Base-by-base conservation (phyloP, 768 basidiomycete species). In the Pleurotus ostreatus region DNA sequence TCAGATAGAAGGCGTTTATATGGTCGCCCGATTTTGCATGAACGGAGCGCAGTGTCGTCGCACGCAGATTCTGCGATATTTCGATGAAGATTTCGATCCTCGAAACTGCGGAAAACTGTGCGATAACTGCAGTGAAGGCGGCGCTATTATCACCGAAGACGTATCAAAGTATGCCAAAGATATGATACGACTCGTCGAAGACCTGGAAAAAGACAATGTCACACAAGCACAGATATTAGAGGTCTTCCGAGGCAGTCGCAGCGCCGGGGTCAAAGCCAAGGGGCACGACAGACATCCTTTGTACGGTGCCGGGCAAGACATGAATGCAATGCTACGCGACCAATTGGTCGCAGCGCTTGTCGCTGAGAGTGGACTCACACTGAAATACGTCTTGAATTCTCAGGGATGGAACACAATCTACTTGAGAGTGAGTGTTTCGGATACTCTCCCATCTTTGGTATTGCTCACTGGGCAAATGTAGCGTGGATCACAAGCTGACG, bases 41-140 rank as follows among this genome's bases (percentile, higher is more conserved):
- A 93, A 97, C 69, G 78, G 83, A 49, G 82, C 86, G 23, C 89
- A 90, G 61, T 99, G 97, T 64, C 86, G 97, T 12, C 87, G 97
- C 2, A 78, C 82, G 4, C 90, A 92, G 62, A 75, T 98, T n/a
- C 81, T 99, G 15, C 78, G 80, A n/a, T 91, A 92, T 69, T 98
- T 97, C 62, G 85, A 83, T 59, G 92, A 99, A 67, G 73, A 74
- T 7, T 98, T 98, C 70, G 79, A 87, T 58, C 72, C 78, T 30
- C 71, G 66, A 22, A 61, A 82, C 13, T 99, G 97, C 65, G 69
- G 79, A 38, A 73, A 76, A 40, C 77, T 79, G 3, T 99, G 97
- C 68, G 91, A 98, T 68, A 94, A 92, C 60, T 99, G 97, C 66
- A 70, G 79, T 43, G 74, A 79, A 49, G 73, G 74, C 30, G 72